A percentile compares a stretch with the other conserved stretches of the same genome.
phyloP scores from a whole-genome alignment of 257 asterid genomes.

The Cynanchum wilfordii region DNA sequence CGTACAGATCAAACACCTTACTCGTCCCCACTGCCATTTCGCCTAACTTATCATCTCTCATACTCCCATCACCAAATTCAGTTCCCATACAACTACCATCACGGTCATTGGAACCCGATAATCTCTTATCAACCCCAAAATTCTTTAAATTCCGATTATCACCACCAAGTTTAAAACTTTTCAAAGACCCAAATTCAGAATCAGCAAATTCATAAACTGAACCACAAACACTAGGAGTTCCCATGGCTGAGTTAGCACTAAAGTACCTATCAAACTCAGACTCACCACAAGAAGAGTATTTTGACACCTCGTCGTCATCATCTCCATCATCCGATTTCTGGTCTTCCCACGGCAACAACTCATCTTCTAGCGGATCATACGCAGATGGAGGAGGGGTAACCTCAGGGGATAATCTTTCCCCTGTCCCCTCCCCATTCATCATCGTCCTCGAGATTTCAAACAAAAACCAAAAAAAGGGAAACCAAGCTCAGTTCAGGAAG shows the following conservation, averaged over 20 bases:
- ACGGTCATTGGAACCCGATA: conserved; percentile 26
- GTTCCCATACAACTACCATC: conserved; percentile 20
- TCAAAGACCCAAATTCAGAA: conserved; percentile 61
- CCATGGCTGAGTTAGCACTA: conserved; percentile 85
- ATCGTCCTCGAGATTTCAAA: conserved; percentile 24
- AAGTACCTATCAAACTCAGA: conserved; percentile 85
- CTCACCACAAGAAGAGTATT: conserved; percentile 74
- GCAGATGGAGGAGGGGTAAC: conserved; percentile 20
- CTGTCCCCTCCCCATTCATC: conserved; percentile 52
- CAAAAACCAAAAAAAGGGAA: neutral
- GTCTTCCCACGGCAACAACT: conserved; percentile 27
- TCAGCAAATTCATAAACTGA: conserved; percentile 45
- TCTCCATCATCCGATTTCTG: conserved; percentile 66
- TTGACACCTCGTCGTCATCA: conserved; percentile 37
- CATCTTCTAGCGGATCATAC: conserved; percentile 39
- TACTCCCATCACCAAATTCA: conserved; percentile 29
- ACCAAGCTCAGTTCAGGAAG: neutral
- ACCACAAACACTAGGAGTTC: conserved; percentile 69
- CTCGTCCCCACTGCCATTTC: conserved; percentile 3
- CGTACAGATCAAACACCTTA: conserved; percentile 22
- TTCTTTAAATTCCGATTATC: conserved; percentile 33
- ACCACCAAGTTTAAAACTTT: conserved; percentile 57
- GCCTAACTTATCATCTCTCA: neutral
- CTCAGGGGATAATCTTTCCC: conserved; percentile 40
- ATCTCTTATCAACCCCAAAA: conserved; percentile 32